phyloP scores from a whole-genome alignment of 2,329 filamentous ascomycete genomes.

The Colletotrichum horii region DNA sequence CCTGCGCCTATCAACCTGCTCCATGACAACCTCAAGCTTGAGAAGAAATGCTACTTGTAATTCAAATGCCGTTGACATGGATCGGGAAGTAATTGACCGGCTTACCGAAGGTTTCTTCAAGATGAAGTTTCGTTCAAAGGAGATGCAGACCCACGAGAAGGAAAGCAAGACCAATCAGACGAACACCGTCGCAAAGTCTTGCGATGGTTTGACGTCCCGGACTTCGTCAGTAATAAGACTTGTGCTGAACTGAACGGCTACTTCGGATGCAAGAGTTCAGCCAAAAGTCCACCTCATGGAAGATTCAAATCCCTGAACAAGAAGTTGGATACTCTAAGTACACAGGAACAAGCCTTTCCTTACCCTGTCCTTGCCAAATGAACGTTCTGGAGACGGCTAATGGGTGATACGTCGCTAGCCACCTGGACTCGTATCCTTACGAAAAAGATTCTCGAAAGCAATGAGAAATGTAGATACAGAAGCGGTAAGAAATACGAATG shows the following conservation, averaged over 20 bases:
- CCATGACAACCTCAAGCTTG: not conserved
- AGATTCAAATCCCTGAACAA: not conserved
- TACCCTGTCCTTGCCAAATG: not conserved
- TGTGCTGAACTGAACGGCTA: not conserved
- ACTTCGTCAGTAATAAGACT: not conserved
- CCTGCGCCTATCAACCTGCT: not conserved
- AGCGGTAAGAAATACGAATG: not conserved
- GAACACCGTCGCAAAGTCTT: not conserved
- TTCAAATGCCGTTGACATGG: accelerated
- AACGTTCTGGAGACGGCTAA: not conserved
- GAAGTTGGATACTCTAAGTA: not conserved
- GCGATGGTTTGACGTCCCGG: not conserved
- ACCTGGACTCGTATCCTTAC: not conserved
- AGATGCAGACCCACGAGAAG: not conserved
- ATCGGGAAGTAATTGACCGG: not conserved
- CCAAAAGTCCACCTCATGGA: not conserved
- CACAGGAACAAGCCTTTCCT: not conserved
- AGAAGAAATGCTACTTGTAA: not conserved
- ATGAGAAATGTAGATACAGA: not conserved
- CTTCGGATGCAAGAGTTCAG: not conserved
- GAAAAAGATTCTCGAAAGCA: not conserved
- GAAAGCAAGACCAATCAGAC: not conserved
- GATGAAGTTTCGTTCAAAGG: not conserved
- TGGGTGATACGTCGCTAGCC: not conserved
- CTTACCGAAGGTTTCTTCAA: not conserved